Evolutionary conservation across 805 yeast species (phyloP).

Genomic region (Starmerella khaoyaiensis): DNA sequence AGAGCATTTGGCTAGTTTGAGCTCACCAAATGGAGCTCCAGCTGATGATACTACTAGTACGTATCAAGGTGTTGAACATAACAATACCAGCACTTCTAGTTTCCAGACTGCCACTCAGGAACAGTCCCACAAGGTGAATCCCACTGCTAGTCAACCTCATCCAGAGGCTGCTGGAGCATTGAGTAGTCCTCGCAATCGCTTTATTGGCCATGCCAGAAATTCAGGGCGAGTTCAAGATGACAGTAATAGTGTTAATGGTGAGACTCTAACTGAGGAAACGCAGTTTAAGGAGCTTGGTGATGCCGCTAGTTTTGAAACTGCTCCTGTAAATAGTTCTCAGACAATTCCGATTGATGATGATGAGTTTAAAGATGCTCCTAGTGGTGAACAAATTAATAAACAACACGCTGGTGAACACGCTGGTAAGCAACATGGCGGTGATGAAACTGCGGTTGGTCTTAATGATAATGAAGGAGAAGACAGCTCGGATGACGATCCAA

Average conservation of each 20-base stretch:
- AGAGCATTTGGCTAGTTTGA: slow-evolving; percentile 6
- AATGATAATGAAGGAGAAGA: no score
- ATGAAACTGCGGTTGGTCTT: no score
- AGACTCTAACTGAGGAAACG: no score
- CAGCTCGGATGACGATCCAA: no score
- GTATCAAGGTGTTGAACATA: background rate
- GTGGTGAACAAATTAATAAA: background rate
- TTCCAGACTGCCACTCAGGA: slow-evolving; percentile 7
- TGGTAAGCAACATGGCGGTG: no score
- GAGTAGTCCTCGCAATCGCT: slow-evolving; percentile 14
- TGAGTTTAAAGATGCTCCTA: background rate
- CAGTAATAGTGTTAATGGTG: no score
- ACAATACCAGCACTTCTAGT: background rate
- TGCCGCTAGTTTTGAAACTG: no score
- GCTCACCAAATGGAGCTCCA: background rate
- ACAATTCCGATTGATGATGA: background rate
- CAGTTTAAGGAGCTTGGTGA: no score
- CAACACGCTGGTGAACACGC: no score
- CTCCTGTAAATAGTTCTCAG: no score
- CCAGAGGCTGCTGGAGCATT: slow-evolving; percentile 11
- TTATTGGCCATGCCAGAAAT: slow-evolving; percentile 2
- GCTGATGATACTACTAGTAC: background rate
- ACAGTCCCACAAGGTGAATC: no score
- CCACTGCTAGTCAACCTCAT: slow-evolving; percentile 12
- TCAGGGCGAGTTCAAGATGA: no score